Percentiles rank a stretch among this genome's conserved stretches.
Conservation (phyloP, 2,329 filamentous ascomycete genomes). For the Penicillium sclerotigenum region DNA sequence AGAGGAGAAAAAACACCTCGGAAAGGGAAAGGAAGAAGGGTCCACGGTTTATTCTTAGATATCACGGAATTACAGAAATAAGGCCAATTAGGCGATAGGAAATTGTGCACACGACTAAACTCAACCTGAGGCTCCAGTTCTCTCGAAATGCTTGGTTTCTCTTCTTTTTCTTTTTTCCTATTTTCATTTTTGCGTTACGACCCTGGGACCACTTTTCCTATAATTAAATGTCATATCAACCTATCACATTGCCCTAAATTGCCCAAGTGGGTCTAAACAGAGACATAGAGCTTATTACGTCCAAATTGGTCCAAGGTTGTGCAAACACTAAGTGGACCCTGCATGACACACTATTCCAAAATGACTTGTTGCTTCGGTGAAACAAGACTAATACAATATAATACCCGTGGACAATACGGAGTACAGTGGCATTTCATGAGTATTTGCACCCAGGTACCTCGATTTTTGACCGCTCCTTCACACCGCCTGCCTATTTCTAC, state of each 20-base stretch:
- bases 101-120: slow-evolving; percentile 3
- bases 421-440: too few species aligned
- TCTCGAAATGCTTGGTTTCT: slow-evolving; percentile 1
- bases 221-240: neutral
- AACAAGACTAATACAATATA: neutral
- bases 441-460: too few species aligned
- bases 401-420: too few species aligned
- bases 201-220: neutral
- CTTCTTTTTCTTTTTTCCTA: neutral
- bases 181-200: neutral
- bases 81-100: slow-evolving; percentile 7
- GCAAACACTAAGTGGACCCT: slow-evolving; percentile 4
- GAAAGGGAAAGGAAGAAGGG: neutral
- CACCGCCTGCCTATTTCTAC: too few species aligned
- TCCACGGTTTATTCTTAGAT: slow-evolving; percentile 3
- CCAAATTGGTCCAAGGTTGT: neutral
- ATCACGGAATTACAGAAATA: neutral
- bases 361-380: neutral
- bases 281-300: neutral
- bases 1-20: neutral
- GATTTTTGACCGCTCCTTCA: too few species aligned
- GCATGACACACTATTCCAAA: neutral
- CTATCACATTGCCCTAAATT: neutral
- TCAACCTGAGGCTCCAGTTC: neutral
- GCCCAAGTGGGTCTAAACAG: neutral